phyloP scores from a whole-genome alignment of 192 early-diverging fungal species.

The Geosiphon pyriformis region DNA sequence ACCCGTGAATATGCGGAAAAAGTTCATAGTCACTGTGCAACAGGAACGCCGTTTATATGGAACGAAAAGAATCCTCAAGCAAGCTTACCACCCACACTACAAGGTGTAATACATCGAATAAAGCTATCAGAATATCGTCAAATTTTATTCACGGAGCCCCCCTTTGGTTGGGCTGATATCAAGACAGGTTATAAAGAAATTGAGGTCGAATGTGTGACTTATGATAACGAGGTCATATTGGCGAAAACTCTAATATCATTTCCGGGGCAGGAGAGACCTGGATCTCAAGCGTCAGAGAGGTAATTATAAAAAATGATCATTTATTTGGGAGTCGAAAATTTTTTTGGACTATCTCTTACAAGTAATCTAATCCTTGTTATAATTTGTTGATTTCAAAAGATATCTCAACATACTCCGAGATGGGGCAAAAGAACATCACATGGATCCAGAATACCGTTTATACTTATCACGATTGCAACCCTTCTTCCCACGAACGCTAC shows the following conservation, averaged over 20 bases:
- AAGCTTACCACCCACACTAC: conserved; percentile 30
- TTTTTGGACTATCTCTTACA: background rate
- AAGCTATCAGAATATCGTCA: conserved; percentile 29
- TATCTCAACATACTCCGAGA: conserved; percentile 30
- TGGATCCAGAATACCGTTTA: conserved; percentile 27
- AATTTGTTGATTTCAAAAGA: background rate
- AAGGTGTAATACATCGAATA: conserved; percentile 32
- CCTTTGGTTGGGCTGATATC: conserved; percentile 32
- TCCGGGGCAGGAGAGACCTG: conserved; percentile 20
- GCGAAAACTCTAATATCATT: conserved; percentile 28
- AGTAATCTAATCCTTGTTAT: background rate
- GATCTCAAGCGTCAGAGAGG: conserved; percentile 27
- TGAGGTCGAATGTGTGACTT: conserved; percentile 26
- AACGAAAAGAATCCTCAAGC: conserved; percentile 25
- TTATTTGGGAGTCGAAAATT: too few relatives aligned
- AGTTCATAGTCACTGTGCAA: conserved; percentile 25
- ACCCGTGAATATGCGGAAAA: conserved; percentile 26
- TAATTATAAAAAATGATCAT: too few relatives aligned
- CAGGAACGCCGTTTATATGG: conserved; percentile 29
- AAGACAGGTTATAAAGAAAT: conserved; percentile 36
- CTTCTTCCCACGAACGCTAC: conserved; percentile 20
- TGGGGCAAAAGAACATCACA: conserved; percentile 28
- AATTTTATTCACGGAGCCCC: conserved; percentile 22
- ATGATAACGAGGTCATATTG: conserved; percentile 20
- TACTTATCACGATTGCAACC: conserved; percentile 30